Conservation (phyloP, 805 yeast species). For the Yarrowia sp. region DNA sequence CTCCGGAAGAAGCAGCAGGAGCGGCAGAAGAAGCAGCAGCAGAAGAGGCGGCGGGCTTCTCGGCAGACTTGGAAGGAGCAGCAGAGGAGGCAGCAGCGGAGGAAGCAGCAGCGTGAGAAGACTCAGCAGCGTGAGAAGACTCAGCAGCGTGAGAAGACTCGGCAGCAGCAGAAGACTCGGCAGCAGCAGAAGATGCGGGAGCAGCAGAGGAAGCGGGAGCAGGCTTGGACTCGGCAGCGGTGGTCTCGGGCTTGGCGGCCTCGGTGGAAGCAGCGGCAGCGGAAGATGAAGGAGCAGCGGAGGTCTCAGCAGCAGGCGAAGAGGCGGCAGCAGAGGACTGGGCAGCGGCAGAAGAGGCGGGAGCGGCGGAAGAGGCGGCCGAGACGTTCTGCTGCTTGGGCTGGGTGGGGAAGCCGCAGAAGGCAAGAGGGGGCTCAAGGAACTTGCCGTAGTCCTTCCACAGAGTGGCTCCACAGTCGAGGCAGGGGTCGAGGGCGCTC, state of each 20-base stretch:
- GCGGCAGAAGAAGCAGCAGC: conserved; percentile 4
- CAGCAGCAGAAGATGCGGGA: conserved; percentile 10
- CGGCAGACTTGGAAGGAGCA: neutral
- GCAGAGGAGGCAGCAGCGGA: conserved; percentile 7
- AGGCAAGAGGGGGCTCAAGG: conserved; percentile 32
- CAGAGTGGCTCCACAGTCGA: conserved; percentile 29
- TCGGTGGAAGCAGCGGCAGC: conserved; percentile 2
- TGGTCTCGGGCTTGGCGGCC: neutral
- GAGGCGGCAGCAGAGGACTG: neutral
- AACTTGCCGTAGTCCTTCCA: conserved; percentile 37
- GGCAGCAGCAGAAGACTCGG: conserved; percentile 20
- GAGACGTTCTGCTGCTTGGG: conserved; percentile 26
- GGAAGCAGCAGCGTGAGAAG: conserved; percentile 20
- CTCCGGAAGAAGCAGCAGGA: conserved; percentile 7
- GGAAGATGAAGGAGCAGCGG: conserved; percentile 3
- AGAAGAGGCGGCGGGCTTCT: conserved; percentile 10
- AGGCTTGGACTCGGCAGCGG: conserved; percentile 1
- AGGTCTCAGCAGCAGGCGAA: neutral
- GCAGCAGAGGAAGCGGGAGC: conserved; percentile 1
- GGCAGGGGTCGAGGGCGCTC: conserved; percentile 1
- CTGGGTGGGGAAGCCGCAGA: conserved; percentile 30
- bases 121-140: neutral
- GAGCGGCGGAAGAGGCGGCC: conserved; percentile 7
- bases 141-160: conserved; percentile 15
- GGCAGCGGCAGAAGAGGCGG: conserved; percentile 10